These are phyloP conservation scores for Eucalyptus guilfoylei DNA, from an alignment of 345 rosid species.

Conservation along the genomic window DNA sequence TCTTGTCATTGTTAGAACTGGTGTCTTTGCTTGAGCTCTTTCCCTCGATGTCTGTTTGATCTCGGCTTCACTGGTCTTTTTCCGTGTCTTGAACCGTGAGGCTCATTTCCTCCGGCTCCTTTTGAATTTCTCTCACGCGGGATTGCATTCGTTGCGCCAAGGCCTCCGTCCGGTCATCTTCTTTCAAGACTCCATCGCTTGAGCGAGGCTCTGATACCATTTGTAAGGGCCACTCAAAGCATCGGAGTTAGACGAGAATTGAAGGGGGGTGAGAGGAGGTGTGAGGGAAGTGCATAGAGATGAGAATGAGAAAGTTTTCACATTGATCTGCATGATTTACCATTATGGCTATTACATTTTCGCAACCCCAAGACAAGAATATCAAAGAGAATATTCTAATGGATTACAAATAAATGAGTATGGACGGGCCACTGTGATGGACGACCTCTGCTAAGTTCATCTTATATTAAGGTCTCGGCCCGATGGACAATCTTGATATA, in stretches of 20 bases:
- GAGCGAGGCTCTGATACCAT: not conserved
- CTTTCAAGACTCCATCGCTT: fast-evolving
- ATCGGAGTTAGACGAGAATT: not conserved
- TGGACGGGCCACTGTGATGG: not conserved
- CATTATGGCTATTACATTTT: not conserved
- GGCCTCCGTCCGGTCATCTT: not conserved
- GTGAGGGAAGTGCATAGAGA: not conserved
- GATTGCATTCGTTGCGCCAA: not conserved
- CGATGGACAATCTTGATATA: not conserved
- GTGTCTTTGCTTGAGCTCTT: not conserved
- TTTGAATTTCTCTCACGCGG: not conserved
- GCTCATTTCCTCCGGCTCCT: not conserved
- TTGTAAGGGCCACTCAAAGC: not conserved
- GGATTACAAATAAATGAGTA: not conserved
- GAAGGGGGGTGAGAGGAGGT: not conserved
- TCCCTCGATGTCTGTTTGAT: not conserved
- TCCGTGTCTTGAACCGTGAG: not conserved
- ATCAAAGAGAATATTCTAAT: not conserved
- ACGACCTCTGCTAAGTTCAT: not conserved
- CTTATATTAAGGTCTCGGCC: not conserved
- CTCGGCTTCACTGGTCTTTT: not conserved
- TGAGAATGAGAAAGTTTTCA: not conserved
- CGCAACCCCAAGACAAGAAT: not conserved
- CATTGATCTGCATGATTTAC: not conserved
- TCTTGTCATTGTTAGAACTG: not conserved